Evolutionary conservation across 2,329 filamentous ascomycete species (phyloP).

Genomic region (Gaeumannomyces tritici): DNA sequence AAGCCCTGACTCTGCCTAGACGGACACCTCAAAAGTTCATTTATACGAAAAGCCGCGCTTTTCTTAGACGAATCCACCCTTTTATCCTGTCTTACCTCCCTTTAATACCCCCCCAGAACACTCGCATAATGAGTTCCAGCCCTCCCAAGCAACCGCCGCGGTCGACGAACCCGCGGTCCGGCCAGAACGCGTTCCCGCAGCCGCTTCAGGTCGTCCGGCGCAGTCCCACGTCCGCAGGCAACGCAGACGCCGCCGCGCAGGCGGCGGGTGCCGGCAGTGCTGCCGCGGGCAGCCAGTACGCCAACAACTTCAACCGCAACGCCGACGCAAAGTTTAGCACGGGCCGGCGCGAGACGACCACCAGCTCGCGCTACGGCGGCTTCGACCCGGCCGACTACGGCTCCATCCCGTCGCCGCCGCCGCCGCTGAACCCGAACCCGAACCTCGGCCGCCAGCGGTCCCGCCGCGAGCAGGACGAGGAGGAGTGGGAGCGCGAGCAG

Average conservation of each 20-base stretch:
- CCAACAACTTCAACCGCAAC: constrained; percentile 2
- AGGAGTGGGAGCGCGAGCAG: background rate
- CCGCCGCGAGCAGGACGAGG: background rate
- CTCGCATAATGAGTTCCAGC: background rate
- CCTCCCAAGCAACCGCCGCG: background rate
- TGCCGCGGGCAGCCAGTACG: background rate
- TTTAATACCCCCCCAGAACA: background rate
- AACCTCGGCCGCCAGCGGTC: background rate
- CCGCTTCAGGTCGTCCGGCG: background rate
- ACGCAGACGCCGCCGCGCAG: background rate
- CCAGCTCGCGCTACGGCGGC: constrained; percentile 1
- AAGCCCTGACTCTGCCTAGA: background rate
- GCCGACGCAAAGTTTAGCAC: constrained; percentile 1
- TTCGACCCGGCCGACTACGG: constrained; percentile 2
- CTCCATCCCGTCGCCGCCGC: background rate
- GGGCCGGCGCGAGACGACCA: background rate
- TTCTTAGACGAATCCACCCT: background rate
- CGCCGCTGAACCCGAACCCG: background rate
- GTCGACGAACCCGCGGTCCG: constrained; percentile 1
- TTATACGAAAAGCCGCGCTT: background rate
- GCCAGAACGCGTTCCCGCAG: background rate
- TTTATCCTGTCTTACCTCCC: too few relatives aligned
- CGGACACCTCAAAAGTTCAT: background rate
- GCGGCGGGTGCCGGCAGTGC: background rate
- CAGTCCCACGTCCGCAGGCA: background rate